These are phyloP conservation scores for Tylopilus rubrobrunneus DNA, from an alignment of 768 basidiomycete species.

Conservation along the genomic window DNA sequence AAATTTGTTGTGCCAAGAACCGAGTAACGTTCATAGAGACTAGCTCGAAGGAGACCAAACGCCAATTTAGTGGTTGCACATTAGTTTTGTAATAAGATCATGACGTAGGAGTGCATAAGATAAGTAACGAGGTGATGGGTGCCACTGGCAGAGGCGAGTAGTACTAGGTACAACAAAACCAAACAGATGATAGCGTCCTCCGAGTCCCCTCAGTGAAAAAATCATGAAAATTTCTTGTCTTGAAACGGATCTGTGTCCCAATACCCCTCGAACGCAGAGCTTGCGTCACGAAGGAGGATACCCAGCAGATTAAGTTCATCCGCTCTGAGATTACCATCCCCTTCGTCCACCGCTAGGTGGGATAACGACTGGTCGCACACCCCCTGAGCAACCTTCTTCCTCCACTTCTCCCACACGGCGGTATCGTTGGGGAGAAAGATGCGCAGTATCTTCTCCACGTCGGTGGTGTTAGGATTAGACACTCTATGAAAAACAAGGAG, in stretches of 20 bases:
- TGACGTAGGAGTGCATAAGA: too few species aligned
- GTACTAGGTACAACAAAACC: background rate
- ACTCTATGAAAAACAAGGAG: conserved; percentile 12
- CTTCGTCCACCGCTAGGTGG: conserved; percentile 2
- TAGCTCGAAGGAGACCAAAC: too few species aligned
- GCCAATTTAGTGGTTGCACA: too few species aligned
- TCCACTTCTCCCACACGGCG: conserved; percentile 20
- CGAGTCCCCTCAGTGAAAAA: background rate
- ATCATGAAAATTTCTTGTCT: background rate
- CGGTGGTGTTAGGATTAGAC: background rate
- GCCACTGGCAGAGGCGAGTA: too few species aligned
- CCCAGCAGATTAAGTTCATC: conserved; percentile 5
- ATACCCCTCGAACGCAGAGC: conserved; percentile 10
- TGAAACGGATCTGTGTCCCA: background rate
- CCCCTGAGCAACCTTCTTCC: conserved; percentile 11
- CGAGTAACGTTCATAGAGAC: too few species aligned
- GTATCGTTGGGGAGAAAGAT: conserved; percentile 21
- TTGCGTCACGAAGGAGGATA: conserved; percentile 19
- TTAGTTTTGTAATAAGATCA: too few species aligned
- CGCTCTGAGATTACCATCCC: background rate
- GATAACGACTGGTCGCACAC: conserved; percentile 7
- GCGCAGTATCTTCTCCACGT: conserved; percentile 10
- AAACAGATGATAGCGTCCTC: background rate
- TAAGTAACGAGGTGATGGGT: too few species aligned
- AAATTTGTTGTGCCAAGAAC: too few species aligned